Conservation (phyloP, 768 basidiomycete genomes). For the Termitomyces sp. region DNA sequence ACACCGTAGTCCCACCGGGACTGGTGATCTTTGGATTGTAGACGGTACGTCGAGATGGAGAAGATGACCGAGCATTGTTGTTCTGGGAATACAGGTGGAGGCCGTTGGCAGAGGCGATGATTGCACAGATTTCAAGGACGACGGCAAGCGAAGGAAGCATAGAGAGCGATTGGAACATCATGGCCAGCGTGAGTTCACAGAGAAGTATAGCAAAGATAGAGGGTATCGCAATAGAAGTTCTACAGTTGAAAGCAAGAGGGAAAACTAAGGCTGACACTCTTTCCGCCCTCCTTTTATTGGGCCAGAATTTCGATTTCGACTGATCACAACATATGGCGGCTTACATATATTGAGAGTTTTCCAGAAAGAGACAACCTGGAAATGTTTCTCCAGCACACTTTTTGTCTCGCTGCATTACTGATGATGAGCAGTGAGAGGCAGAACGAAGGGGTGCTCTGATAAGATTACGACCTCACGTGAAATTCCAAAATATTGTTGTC, state of each 20-base stretch:
- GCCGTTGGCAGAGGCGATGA: constrained; percentile 17
- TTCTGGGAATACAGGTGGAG: constrained; percentile 24
- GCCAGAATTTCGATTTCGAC: constrained; percentile 5
- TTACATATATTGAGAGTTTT: neutral
- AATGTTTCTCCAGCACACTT: neutral
- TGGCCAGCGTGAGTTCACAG: constrained; percentile 24
- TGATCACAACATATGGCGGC: neutral
- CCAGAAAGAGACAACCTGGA: neutral
- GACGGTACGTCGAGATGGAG: constrained; percentile 22
- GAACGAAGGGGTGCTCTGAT: neutral
- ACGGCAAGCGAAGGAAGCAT: constrained; percentile 17
- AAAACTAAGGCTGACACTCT: constrained; percentile 13
- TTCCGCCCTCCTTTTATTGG: constrained; percentile 2
- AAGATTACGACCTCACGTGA: neutral
- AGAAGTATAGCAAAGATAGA: constrained; percentile 8
- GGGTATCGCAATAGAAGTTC: constrained; percentile 1
- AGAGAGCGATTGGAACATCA: constrained; percentile 25
- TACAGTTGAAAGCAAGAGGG: constrained; percentile 7
- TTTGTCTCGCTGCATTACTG: neutral
- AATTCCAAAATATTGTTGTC: neutral
- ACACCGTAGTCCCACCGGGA: constrained; percentile 31
- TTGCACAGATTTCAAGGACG: constrained; percentile 15
- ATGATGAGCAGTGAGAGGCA: neutral
- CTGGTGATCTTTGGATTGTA: constrained; percentile 37
- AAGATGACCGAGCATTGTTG: constrained; percentile 2